Conservation (phyloP, 2,329 filamentous ascomycete genomes). For the Epicoccum sorghinum region DNA sequence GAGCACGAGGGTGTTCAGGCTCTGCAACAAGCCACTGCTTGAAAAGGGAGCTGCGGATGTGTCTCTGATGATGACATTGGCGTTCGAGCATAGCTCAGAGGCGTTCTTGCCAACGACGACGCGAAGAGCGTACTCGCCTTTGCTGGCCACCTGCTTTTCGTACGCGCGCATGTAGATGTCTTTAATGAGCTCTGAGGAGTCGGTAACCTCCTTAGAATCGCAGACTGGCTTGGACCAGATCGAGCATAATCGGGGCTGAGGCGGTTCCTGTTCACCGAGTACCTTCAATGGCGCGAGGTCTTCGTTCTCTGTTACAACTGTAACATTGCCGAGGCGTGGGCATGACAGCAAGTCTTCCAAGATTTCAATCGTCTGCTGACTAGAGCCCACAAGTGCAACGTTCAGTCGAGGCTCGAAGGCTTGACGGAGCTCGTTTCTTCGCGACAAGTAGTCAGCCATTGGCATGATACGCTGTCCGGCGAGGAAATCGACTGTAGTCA, state of each 20-base stretch:
- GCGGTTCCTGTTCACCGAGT: constrained; percentile 32
- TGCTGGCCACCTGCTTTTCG: constrained; percentile 44
- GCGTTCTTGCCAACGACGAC: constrained; percentile 36
- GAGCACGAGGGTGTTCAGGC: constrained; percentile 40
- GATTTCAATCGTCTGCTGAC: constrained; percentile 36
- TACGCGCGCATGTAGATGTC: constrained; percentile 44
- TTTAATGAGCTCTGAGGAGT: constrained; percentile 39
- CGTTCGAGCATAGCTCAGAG: constrained; percentile 29
- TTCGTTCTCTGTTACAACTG: constrained; percentile 42
- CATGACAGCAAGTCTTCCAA: constrained; percentile 44
- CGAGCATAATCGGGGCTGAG: constrained; percentile 41
- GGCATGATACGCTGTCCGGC: constrained; percentile 44
- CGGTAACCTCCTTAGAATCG: constrained; percentile 27
- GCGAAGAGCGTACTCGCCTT: constrained; percentile 37
- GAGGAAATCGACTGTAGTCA: constrained; percentile 37
- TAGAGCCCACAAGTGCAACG: constrained; percentile 40
- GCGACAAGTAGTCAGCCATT: constrained; percentile 38
- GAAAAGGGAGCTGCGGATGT: constrained; percentile 21
- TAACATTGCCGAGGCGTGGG: constrained; percentile 43
- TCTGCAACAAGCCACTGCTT: constrained; percentile 34
- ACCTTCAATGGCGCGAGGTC: constrained; percentile 36
- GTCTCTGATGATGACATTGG: constrained; percentile 42
- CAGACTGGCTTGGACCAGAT: constrained; percentile 43
- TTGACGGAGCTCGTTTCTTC: constrained; percentile 39
- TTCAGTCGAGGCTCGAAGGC: constrained; percentile 37